Evolutionary conservation across 495 filamentous ascomycete genomes (phyloP).

Genomic region (Pseudotulostoma volvatum): DNA sequence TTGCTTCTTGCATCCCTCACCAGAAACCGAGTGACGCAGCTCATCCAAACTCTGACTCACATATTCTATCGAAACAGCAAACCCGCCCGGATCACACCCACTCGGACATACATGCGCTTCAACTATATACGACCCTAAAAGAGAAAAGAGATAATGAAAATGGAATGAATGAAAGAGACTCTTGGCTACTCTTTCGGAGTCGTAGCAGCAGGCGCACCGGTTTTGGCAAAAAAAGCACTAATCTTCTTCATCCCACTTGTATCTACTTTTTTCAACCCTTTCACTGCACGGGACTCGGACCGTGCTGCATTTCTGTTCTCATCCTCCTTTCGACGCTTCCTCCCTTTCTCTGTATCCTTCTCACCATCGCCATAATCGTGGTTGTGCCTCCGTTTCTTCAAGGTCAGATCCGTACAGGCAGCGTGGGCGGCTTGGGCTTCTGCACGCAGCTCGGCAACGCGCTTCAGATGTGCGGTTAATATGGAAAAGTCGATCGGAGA

Average conservation of each 20-base stretch:
- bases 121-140: too few species aligned
- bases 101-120: too few species aligned
- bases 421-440: constrained; percentile 52
- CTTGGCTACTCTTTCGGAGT: too few species aligned
- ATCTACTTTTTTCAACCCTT: constrained; percentile 73
- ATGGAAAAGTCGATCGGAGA: constrained; percentile 49
- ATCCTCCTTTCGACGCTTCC: constrained; percentile 45
- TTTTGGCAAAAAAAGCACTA: constrained; percentile 84
- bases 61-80: too few species aligned
- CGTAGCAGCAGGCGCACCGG: too few species aligned
- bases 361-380: constrained; percentile 40
- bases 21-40: too few species aligned
- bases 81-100: too few species aligned
- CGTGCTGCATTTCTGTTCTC: constrained; percentile 64
- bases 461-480: constrained; percentile 47
- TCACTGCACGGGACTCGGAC: constrained; percentile 53
- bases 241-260: constrained; percentile 91
- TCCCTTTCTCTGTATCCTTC: constrained; percentile 29
- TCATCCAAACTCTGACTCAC: too few species aligned
- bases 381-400: constrained; percentile 54
- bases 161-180: too few species aligned
- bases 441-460: constrained; percentile 45
- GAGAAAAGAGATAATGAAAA: too few species aligned
- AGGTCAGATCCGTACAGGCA: constrained; percentile 52
- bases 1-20: too few species aligned